Conservation (phyloP, 345 rosid species). For the Camelina sativa region DNA sequence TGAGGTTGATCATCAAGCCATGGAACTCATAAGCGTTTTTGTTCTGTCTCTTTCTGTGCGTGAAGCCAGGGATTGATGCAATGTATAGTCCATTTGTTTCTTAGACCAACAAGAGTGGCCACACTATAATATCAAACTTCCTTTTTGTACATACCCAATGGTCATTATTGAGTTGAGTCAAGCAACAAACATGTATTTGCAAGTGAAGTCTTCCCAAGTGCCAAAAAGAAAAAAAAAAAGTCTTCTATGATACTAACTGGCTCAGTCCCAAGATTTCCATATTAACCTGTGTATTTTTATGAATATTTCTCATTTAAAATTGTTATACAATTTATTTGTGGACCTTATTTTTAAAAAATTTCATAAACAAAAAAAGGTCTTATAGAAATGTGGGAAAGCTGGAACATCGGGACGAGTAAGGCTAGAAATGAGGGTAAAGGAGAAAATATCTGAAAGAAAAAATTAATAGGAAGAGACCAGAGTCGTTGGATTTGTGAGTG, state of each 20-base stretch:
- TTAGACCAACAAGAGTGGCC: slow-evolving; percentile 36
- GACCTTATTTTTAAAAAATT: neutral
- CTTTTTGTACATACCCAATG: slow-evolving; percentile 28
- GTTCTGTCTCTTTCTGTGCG: slow-evolving; percentile 20
- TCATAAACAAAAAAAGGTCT: neutral
- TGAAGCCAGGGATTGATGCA: slow-evolving; percentile 38
- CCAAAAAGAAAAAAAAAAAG: no score
- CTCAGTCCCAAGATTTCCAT: neutral
- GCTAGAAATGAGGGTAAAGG: slow-evolving; percentile 22
- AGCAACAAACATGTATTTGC: slow-evolving; percentile 32
- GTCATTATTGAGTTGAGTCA: slow-evolving; percentile 31
- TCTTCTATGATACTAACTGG: neutral
- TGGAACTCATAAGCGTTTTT: slow-evolving; percentile 25
- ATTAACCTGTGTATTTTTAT: neutral
- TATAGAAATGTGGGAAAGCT: slow-evolving; percentile 28
- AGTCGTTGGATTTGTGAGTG: slow-evolving; percentile 38
- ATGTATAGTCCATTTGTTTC: slow-evolving; percentile 32
- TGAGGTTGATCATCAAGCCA: slow-evolving; percentile 18
- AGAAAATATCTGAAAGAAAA: neutral
- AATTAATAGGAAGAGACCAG: slow-evolving; percentile 27
- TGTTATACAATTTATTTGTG: slow-evolving; percentile 1
- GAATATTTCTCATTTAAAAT: neutral
- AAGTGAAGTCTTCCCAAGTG: neutral
- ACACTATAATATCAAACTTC: slow-evolving; percentile 31
- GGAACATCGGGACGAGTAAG: slow-evolving; percentile 20